Conservation (phyloP, 1,139 yeast species). For the Sugiyamaella japonica region DNA sequence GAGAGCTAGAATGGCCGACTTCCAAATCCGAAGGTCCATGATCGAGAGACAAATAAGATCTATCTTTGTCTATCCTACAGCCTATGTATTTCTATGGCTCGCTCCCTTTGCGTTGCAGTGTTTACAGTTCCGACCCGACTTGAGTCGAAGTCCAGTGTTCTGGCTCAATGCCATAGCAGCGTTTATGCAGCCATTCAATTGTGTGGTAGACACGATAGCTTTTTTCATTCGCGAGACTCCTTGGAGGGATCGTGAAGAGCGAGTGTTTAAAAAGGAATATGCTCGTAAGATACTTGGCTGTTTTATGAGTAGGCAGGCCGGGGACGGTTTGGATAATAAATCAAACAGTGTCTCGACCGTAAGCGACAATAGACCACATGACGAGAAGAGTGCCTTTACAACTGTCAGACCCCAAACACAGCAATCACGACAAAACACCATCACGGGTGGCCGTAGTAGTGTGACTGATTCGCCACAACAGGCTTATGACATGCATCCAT, state of each 20-base stretch:
- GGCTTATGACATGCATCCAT: slow-evolving; percentile 8
- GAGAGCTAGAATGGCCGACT: slow-evolving; percentile 58
- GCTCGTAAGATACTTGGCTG: slow-evolving; percentile 20
- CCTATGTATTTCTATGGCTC: slow-evolving; percentile 76
- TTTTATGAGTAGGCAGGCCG: slow-evolving; percentile 25
- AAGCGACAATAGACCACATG: too few species aligned
- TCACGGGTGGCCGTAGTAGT: slow-evolving; percentile 5
- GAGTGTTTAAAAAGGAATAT: slow-evolving; percentile 32
- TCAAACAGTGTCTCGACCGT: too few species aligned
- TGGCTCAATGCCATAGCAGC: slow-evolving; percentile 72
- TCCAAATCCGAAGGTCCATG: slow-evolving; percentile 59
- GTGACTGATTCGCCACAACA: slow-evolving; percentile 4
- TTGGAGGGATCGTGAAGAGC: slow-evolving; percentile 50
- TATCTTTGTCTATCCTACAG: slow-evolving; percentile 80
- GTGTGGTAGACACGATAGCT: slow-evolving; percentile 73
- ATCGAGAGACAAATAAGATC: slow-evolving; percentile 78
- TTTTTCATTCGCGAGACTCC: slow-evolving; percentile 78
- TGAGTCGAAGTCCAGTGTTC: slow-evolving; percentile 50
- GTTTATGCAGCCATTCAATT: slow-evolving; percentile 77
- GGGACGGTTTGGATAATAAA: too few species aligned
- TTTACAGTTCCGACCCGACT: slow-evolving; percentile 46
- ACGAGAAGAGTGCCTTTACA: too few species aligned
- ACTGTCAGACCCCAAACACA: neutral
- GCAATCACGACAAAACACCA: neutral
- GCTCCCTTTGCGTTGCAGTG: slow-evolving; percentile 76